Evolutionary conservation across 441 rosid genomes (phyloP).

Genomic region (Aquilaria agallochum): DNA sequence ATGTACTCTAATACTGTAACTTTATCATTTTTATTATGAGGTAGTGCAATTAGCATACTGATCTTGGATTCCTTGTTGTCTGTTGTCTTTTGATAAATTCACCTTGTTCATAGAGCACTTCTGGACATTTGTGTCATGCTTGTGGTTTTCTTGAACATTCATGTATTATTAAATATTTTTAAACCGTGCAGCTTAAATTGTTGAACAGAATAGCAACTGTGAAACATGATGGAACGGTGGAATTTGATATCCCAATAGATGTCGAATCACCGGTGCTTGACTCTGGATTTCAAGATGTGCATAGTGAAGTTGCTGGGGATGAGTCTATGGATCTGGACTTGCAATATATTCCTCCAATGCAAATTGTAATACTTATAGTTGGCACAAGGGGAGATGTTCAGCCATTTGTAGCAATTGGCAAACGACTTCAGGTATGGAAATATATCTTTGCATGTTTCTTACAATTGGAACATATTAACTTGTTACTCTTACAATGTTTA

Average conservation of each 20-base stretch:
- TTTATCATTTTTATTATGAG: too few relatives aligned
- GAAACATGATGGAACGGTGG: constrained; percentile 94
- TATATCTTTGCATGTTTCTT: constrained; percentile 5
- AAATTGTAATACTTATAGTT: constrained; percentile 92
- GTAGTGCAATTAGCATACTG: too few relatives aligned
- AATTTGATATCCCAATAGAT: constrained; percentile 78
- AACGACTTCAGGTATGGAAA: constrained; percentile 76
- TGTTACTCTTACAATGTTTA: too few relatives aligned
- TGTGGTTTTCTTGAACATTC: too few relatives aligned
- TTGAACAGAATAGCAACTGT: constrained; percentile 92
- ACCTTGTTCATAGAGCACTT: too few relatives aligned
- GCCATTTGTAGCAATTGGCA: constrained; percentile 95
- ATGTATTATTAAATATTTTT: constrained; percentile 18
- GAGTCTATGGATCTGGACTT: constrained; percentile 71
- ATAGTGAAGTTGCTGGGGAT: constrained; percentile 38
- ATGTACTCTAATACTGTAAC: too few relatives aligned
- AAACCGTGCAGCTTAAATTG: constrained; percentile 68
- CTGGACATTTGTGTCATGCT: too few relatives aligned
- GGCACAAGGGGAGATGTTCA: constrained; percentile 99
- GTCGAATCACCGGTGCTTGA: constrained; percentile 47
- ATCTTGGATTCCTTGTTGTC: too few relatives aligned
- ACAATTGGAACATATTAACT: too few relatives aligned
- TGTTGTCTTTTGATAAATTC: too few relatives aligned
- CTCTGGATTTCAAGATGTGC: constrained; percentile 26
- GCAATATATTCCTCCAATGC: constrained; percentile 77